Evolutionary conservation across 1,139 yeast genomes (phyloP).

Genomic region (Pichia sp.): DNA sequence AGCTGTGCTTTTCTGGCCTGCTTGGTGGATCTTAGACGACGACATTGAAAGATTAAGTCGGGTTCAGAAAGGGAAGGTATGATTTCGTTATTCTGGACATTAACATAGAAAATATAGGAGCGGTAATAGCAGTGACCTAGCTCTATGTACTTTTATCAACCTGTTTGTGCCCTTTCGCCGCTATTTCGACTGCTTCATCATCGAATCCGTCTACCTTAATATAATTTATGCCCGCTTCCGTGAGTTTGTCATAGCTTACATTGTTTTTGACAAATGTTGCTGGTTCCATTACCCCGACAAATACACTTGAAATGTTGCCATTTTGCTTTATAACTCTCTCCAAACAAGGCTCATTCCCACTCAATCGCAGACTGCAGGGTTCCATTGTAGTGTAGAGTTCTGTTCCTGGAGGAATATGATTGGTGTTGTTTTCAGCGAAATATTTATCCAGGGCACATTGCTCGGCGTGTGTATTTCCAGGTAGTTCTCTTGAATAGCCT

Average conservation of each 20-base stretch:
- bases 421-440: conserved; percentile 35
- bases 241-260: conserved; percentile 54
- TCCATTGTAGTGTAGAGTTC: conserved; percentile 96
- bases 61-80: conserved; percentile 23
- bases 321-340: conserved; percentile 57
- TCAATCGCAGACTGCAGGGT: conserved; percentile 85
- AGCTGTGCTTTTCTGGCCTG: conserved; percentile 46
- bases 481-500: conserved; percentile 86
- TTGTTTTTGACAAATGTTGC: conserved; percentile 80
- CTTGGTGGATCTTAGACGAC: conserved; percentile 58
- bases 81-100: not conserved
- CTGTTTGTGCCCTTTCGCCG: conserved; percentile 61
- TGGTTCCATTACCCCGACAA: conserved; percentile 92
- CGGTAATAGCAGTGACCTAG: not conserved
- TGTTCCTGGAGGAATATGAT: conserved; percentile 66
- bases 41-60: conserved; percentile 58
- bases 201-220: conserved; percentile 82
- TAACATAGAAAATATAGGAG: not conserved
- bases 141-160: not conserved
- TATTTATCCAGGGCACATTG: conserved; percentile 89
- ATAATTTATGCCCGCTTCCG: conserved; percentile 59
- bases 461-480: conserved; percentile 97
- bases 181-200: conserved; percentile 65
- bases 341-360: conserved; percentile 88
- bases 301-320: conserved; percentile 30